Evolutionary conservation across 2,329 filamentous ascomycete species (phyloP).

Genomic region (Endocalyx cinctus): DNA sequence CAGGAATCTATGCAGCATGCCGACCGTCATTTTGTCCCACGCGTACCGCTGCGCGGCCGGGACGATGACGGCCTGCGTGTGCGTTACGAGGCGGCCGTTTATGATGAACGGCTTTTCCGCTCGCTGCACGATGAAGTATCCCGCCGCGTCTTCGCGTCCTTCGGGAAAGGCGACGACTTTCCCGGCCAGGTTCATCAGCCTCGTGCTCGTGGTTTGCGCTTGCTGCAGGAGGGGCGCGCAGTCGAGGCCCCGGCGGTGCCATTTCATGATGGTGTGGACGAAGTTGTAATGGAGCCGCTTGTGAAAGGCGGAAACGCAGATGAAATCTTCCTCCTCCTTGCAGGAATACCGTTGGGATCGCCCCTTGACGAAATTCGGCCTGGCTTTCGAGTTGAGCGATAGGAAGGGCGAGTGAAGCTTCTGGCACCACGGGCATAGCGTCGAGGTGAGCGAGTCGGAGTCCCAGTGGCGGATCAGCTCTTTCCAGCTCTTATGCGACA

Average conservation of each 20-base stretch:
- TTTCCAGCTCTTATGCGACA: background rate
- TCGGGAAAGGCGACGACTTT: background rate
- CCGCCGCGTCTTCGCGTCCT: background rate
- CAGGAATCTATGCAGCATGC: too few relatives aligned
- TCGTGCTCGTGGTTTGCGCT: background rate
- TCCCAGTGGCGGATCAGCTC: background rate
- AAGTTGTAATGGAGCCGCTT: conserved; percentile 1
- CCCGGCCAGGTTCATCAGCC: background rate
- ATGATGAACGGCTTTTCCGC: background rate
- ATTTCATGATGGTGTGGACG: conserved; percentile 2
- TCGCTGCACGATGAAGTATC: background rate
- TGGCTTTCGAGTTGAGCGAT: background rate
- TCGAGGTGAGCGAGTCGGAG: background rate
- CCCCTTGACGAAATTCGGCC: background rate
- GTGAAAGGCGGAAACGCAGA: background rate
- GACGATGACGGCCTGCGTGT: background rate
- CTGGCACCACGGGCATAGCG: conserved; percentile 1
- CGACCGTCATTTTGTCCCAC: too few relatives aligned
- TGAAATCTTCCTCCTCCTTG: background rate
- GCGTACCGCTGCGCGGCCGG: too few relatives aligned
- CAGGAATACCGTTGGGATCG: background rate
- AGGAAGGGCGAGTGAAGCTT: conserved; percentile 1
- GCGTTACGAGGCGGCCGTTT: background rate
- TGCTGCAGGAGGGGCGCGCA: background rate
- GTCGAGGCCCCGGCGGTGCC: background rate